phyloP scores from a whole-genome alignment of 202 grass and related monocot species.

The Carex arenaria region DNA sequence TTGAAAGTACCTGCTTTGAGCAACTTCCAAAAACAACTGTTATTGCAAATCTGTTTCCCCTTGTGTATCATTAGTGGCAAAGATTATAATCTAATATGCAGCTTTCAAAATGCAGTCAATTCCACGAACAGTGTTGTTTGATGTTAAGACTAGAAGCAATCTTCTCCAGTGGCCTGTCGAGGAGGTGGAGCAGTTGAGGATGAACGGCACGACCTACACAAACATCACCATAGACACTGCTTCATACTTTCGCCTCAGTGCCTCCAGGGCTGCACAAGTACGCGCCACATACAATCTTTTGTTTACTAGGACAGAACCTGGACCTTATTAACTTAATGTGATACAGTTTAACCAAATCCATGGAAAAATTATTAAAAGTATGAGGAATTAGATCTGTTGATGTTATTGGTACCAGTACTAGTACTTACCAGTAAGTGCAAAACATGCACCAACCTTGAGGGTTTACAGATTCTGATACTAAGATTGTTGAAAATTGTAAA shows the following conservation, averaged over 20 bases:
- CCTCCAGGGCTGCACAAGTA: constrained; percentile 44
- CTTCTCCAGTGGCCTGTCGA: constrained; percentile 77
- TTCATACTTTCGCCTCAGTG: constrained; percentile 44
- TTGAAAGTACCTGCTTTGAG: neutral
- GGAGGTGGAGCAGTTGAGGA: constrained; percentile 57
- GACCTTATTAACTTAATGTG: neutral
- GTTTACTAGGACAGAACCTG: neutral
- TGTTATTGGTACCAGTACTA: neutral
- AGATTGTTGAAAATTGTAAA: neutral
- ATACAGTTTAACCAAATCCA: neutral
- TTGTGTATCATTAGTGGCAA: neutral
- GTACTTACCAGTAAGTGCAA: neutral
- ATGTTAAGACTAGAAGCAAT: constrained; percentile 58
- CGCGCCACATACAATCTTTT: neutral
- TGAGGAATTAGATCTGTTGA: neutral
- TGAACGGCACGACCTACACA: constrained; percentile 36
- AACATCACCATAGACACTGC: constrained; percentile 48
- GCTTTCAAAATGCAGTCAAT: constrained; percentile 32
- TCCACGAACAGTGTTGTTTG: constrained; percentile 76
- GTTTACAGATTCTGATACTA: neutral
- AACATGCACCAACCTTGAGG: neutral
- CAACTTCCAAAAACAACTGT: neutral
- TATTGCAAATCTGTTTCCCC: neutral
- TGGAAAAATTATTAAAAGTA: neutral
- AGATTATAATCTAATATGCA: constrained; percentile 7